Evolutionary conservation across 805 yeast species (phyloP).

Genomic region (Candida tibetensis): DNA sequence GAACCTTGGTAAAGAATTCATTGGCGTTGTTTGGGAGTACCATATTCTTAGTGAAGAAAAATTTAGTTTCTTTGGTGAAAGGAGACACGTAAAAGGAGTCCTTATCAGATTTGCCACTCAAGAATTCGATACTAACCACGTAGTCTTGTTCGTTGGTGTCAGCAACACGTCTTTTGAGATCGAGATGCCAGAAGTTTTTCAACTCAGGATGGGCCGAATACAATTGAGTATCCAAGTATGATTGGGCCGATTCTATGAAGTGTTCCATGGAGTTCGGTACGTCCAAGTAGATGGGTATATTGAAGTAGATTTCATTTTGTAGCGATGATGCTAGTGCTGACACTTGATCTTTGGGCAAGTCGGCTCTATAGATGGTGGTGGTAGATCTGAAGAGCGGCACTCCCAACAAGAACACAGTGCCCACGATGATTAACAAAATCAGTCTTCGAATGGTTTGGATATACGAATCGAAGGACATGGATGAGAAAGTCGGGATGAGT

Average conservation of each 20-base stretch:
- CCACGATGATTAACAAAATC: conserved; percentile 12
- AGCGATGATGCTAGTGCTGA: conserved; percentile 26
- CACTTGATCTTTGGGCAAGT: conserved; percentile 49
- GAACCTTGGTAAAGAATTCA: conserved; percentile 32
- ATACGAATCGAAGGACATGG: neutral
- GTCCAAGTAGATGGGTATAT: conserved; percentile 46
- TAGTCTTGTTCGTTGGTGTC: conserved; percentile 22
- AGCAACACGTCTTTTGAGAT: conserved; percentile 15
- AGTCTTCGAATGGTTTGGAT: conserved; percentile 8
- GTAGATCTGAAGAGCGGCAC: conserved; percentile 35
- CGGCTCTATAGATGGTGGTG: conserved; percentile 61
- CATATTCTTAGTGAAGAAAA: conserved; percentile 27
- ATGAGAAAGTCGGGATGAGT: no score
- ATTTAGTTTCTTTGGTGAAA: conserved; percentile 27
- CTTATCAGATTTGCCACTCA: conserved; percentile 19
- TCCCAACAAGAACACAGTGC: conserved; percentile 19
- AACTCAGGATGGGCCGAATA: conserved; percentile 20
- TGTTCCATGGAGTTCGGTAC: conserved; percentile 28
- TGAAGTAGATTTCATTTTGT: conserved; percentile 21
- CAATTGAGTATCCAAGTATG: conserved; percentile 29
- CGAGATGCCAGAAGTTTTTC: conserved; percentile 28
- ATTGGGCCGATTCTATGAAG: conserved; percentile 35
- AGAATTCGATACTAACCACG: conserved; percentile 31
- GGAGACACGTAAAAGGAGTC: conserved; percentile 33
- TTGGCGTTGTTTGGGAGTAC: conserved; percentile 27